Conservation (phyloP, 345 rosid species). For the Linum usitatissimum region DNA sequence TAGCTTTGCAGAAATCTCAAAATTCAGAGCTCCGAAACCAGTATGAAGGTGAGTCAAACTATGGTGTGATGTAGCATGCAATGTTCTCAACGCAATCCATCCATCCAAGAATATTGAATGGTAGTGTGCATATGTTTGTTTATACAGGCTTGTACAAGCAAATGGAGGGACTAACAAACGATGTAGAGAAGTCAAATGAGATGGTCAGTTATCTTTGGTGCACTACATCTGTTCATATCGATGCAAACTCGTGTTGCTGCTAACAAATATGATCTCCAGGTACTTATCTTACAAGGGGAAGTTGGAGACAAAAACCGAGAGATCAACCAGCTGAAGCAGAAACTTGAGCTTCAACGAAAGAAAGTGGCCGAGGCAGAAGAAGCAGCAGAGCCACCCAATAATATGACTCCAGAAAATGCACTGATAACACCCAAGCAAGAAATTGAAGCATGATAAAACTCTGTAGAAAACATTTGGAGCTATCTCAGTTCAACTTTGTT, state of each 20-base stretch:
- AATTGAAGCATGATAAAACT: not conserved
- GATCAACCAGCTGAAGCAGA: constrained; percentile 1
- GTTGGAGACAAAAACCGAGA: not conserved
- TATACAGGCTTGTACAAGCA: constrained; percentile 32
- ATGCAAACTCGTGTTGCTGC: not conserved
- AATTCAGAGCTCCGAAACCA: constrained; percentile 75
- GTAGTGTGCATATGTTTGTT: not conserved
- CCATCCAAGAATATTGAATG: not conserved
- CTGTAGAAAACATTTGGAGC: too few species aligned
- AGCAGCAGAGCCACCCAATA: not conserved
- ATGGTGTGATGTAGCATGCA: not conserved
- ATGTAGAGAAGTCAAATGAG: constrained; percentile 83
- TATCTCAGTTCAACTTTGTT: too few species aligned
- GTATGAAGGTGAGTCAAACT: constrained; percentile 55
- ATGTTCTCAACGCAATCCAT: not conserved
- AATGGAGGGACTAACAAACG: constrained; percentile 69
- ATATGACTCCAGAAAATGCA: not conserved
- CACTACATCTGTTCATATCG: not conserved
- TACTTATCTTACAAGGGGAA: not conserved
- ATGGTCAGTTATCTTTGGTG: constrained; percentile 28
- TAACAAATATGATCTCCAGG: not conserved
- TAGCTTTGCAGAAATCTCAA: constrained; percentile 75
- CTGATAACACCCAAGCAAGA: not conserved
- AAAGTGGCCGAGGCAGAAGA: not conserved
- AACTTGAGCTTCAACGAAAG: not conserved